Conservation (phyloP, 2,329 filamentous ascomycete species). For the Trichophyton mentagrophytes region DNA sequence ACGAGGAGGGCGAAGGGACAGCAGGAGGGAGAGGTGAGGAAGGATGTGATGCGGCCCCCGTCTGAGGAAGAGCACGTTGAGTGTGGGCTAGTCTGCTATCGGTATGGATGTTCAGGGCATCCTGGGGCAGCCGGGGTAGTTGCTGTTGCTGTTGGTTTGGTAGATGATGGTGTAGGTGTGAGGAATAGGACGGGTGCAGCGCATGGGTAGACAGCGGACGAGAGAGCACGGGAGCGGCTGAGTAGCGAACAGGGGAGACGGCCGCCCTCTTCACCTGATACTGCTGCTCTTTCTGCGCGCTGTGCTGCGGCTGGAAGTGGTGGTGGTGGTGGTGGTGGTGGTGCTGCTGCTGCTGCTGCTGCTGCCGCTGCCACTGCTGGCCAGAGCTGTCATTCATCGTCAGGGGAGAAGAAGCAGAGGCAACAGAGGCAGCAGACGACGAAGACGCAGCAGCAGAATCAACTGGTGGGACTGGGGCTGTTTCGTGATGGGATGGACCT, state of each 20-base stretch:
- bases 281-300: neutral
- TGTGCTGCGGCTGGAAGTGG: neutral
- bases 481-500: slow-evolving; percentile 3
- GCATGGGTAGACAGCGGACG: neutral
- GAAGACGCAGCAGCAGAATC: neutral
- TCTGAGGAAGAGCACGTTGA: slow-evolving; percentile 4
- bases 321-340: neutral
- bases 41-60: neutral
- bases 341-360: neutral
- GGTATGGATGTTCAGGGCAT: slow-evolving; percentile 4
- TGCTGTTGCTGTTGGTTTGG: neutral
- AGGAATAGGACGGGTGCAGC: neutral
- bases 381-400: neutral
- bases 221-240: slow-evolving; percentile 3
- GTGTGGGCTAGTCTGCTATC: slow-evolving; percentile 1
- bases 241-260: neutral
- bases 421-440: neutral
- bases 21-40: neutral
- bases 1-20: neutral
- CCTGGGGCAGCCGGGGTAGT: slow-evolving; percentile 1
- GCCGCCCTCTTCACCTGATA: neutral
- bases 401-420: slow-evolving; percentile 1
- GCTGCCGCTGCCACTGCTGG: neutral
- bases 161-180: neutral
- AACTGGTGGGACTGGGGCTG: slow-evolving; percentile 1